Base-by-base conservation (phyloP, 495 filamentous ascomycete species). In the Daldinia grandis region DNA sequence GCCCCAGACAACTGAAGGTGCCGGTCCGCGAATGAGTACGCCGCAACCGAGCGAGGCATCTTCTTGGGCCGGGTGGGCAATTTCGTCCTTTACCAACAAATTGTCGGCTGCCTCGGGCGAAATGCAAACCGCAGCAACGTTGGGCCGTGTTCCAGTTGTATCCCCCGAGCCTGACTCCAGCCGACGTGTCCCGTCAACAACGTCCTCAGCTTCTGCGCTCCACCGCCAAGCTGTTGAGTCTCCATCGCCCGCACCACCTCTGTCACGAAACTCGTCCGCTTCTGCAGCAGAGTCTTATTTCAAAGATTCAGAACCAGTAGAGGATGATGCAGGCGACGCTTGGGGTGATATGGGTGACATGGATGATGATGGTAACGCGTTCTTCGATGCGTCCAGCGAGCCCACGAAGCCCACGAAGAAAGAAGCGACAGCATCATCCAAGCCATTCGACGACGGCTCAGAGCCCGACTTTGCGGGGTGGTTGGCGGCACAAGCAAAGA, bases 11-110 rank as follows among this genome's bases (percentile, higher is more conserved):
- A 78, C 86, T 5, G 81, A 84, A 4, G 79, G 78, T 57, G 80
- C 81, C 31, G 80, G 71, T 3, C 88, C 92, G 4, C 87, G 92
- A 21, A 94, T 96, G 82, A 90, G 89, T 62, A 95, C 92, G 1
- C 85, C 88, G 5, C 89, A 91, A 60, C 76, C 84, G 1, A 78
- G 78, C 37, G 81, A 80, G 10, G 87, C 89, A 14, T 87, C 89
- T 3, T 81, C 82, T 25, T 98, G 95, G 96, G 88, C 95, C 5
- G 95, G 96, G 44, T 99, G 95, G 95, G 95, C 95, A 0, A 97
- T 99, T 50, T 97, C 95, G 2, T 97, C 93, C n/a, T 98, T 99
- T 79, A 97, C 95, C 4, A 97, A 97, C 78, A 98, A 96, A 74
- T 76, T 99, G 28, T 87, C 91, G 12, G 78, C 92, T 3, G 92